These are phyloP conservation scores for Scutellaria minor DNA, from an alignment of 257 asterid genomes.

Conservation along the genomic window DNA sequence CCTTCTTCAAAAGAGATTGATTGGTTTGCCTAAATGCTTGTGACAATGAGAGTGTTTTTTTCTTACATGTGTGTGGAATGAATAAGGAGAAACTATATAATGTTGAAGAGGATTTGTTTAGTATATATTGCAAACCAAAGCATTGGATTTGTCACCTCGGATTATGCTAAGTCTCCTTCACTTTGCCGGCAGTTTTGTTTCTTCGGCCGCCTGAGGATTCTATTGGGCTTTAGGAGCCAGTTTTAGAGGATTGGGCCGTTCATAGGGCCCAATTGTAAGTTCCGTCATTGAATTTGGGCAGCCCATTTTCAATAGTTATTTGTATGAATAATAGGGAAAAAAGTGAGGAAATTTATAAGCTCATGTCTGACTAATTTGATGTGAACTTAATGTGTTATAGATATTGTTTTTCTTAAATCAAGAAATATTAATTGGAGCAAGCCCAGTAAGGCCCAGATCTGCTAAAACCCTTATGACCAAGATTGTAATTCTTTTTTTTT, in stretches of 20 bases:
- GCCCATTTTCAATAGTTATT: background rate
- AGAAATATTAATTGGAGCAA: too few species aligned
- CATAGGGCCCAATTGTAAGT: background rate
- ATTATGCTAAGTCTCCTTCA: background rate
- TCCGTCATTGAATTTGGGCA: too few species aligned
- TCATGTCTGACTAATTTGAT: too few species aligned
- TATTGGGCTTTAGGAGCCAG: conserved; percentile 12
- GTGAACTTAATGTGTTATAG: too few species aligned
- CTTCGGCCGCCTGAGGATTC: background rate
- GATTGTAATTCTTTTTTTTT: too few species aligned
- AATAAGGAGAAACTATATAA: background rate
- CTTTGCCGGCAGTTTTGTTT: conserved; percentile 29
- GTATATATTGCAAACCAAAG: background rate
- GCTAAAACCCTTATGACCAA: too few species aligned
- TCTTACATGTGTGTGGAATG: background rate
- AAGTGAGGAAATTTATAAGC: too few species aligned
- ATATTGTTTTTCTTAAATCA: too few species aligned
- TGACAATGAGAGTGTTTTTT: background rate
- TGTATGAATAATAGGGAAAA: too few species aligned
- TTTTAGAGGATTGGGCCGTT: too few species aligned
- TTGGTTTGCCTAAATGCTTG: background rate
- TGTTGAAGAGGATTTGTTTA: background rate
- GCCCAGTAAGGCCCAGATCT: too few species aligned
- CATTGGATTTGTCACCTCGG: conserved; percentile 41
- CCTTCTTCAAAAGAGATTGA: too few species aligned